Evolutionary conservation across 805 yeast genomes (phyloP), one percentile per base, ranked within the genome.

Genomic region (Barnettozyma vustinii): DNA sequence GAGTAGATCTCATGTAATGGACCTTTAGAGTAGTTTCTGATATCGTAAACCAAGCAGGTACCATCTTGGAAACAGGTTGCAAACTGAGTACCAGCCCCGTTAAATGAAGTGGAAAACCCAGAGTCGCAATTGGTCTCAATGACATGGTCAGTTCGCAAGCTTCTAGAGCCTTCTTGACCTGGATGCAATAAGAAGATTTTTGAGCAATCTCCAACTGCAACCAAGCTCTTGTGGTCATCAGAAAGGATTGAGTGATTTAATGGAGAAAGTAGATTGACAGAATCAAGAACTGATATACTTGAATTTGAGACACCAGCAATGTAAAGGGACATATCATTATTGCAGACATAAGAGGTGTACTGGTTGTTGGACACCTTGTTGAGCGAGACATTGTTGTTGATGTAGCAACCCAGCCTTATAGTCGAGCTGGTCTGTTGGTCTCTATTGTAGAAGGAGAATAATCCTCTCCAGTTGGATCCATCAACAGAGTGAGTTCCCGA

Each of bases 1-100:
- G 90, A 81, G 44, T 70, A 68, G 26, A 85, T 70, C 49, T 74
- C 76, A 47, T 75, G 72, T 15, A 84, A 51, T 5, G 89, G 87
- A 1, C 62, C 62, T 9, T 63, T 56, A 1, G 66, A 57, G 46
- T 80, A 62, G 52, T 82, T 83, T 54, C 98, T 71, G 8, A 86
- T 63, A 64, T 91, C 98, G 62, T 83, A 91, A 9, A 91, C 67
- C 53, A 82, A 71, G 51, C 92, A 82, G 19, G 79, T 69, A 7
- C 98, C 98, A 61, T 87, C 90, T 66, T 91, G 96, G 63, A 89
- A 89, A 21, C 90, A 83, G 0, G 87, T 81, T 1, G 94, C 82
- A 62, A 91, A 85, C 53, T 81, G 74, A 46, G 73, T 56, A 19
- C 92, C 96, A 41, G 87, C 82, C n/a, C 83, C 77, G 51, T 84